Conservation (phyloP, 306 rosid species). For the Ormosia emarginata region DNA sequence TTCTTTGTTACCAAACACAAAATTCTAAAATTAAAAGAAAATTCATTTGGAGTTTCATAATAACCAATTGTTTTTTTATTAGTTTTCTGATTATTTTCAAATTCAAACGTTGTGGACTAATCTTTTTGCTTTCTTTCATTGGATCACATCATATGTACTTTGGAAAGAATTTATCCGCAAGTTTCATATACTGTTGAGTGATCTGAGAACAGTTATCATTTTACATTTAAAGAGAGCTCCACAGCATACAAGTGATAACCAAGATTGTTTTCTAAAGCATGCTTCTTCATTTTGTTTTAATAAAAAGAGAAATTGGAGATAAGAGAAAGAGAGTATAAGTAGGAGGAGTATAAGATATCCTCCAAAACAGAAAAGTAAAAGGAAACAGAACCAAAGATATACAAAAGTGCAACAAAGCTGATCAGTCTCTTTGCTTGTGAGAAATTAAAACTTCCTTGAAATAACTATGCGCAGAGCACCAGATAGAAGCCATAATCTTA, state of each 20-base stretch:
- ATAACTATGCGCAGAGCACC: too few relatives aligned
- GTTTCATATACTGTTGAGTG: neutral
- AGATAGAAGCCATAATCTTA: too few relatives aligned
- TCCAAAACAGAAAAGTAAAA: neutral
- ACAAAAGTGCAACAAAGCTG: neutral
- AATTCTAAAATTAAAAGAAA: neutral
- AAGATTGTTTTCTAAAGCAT: neutral
- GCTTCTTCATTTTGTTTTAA: neutral
- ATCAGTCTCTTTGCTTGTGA: too few relatives aligned
- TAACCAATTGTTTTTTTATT: neutral
- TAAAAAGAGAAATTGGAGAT: too few relatives aligned
- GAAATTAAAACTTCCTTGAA: too few relatives aligned
- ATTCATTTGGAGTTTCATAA: neutral
- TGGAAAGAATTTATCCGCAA: neutral
- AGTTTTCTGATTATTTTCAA: neutral
- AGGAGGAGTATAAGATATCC: neutral
- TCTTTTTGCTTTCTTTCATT: neutral
- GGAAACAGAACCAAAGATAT: neutral
- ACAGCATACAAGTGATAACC: neutral
- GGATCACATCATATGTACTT: neutral
- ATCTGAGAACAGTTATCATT: neutral
- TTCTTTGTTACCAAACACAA: neutral
- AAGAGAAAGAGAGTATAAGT: neutral
- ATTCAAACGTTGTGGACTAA: neutral
- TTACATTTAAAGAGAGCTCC: neutral